Base-by-base conservation (phyloP, 169 alveolate genomes). In the Babesia caballi region DNA sequence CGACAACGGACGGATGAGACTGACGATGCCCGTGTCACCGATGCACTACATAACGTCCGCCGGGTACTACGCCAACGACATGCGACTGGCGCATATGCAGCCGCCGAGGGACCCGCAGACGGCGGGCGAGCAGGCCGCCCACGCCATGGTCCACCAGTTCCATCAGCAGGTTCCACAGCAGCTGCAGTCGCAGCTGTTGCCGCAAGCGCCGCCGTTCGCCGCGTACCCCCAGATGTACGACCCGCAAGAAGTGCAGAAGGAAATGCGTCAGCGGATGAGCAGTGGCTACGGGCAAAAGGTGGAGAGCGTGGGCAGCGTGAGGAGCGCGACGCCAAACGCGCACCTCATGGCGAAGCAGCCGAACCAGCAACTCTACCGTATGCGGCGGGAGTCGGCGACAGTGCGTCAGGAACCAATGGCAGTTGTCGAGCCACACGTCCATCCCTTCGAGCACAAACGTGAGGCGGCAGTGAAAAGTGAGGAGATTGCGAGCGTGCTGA, bases 21-120 rank as follows among this genome's bases (percentile, higher is more conserved):
- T 78, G 51, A 54, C 78, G 28, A 61, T 78, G 82, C 87, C 87
- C 21, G 40, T 69, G 32, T 78, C 87, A 67, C 87, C 87, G 27
- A 19, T 78, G 58, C 87, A 78, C 52, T 78, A 78, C 65, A 67
- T 78, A 0, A 68, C 82, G 6, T 2, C 50, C 12, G 36, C 87
- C 4, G 57, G 36, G n/a, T 46, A 50, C 23, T 66, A 67, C 42
- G 70, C 61, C 28, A 56, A 78, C 65, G 87, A 78, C 59, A 32
- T 23, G 21, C 4, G 87, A 27, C 19, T 61, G 32, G 66, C 66
- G 14, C 44, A 2, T 0, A 38, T 1, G 19, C 12, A 44, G 12
- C 25, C 1, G 8, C 73, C 7, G 23, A 19, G 59, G 61, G 73
- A 63, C 6, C 8, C 11, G 61, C 61, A 52, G n/a, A 11, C n/a